Evolutionary conservation across 225 moss, liverwort and hornwort genomes (phyloP).

Genomic region (Physcomitrellopsis africana): DNA sequence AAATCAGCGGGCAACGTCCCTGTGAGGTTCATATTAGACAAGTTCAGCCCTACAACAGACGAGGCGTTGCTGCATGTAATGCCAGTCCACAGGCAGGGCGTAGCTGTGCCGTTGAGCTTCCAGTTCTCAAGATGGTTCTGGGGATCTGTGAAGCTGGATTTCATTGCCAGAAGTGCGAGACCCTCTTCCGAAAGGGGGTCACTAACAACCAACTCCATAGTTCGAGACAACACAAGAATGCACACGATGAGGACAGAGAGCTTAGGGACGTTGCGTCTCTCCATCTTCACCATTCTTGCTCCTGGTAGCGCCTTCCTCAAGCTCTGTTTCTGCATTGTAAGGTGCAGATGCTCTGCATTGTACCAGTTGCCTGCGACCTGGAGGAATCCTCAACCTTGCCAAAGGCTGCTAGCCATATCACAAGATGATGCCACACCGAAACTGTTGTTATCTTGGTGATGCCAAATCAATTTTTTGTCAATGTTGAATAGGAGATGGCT

Average conservation of each 20-base stretch:
- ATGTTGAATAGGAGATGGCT: neutral
- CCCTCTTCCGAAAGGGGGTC: conserved; percentile 49
- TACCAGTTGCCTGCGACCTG: too few relatives aligned
- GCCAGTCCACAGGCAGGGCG: conserved; percentile 60
- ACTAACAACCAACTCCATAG: conserved; percentile 4
- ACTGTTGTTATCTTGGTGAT: neutral
- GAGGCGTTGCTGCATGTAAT: conserved; percentile 54
- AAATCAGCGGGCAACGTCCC: conserved; percentile 52
- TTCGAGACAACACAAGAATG: neutral
- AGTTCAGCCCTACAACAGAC: conserved; percentile 40
- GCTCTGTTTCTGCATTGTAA: too few relatives aligned
- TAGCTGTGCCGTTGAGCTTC: conserved; percentile 53
- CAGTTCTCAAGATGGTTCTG: conserved; percentile 39
- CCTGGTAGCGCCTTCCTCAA: neutral
- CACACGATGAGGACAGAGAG: neutral
- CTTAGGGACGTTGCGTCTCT: neutral
- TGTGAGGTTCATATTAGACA: conserved; percentile 53
- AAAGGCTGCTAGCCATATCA: neutral
- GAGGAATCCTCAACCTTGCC: conserved; percentile 6
- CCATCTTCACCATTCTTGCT: conserved; percentile 15
- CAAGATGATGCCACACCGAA: too few relatives aligned
- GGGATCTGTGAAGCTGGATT: conserved; percentile 38
- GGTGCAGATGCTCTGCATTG: too few relatives aligned
- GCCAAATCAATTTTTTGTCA: neutral
- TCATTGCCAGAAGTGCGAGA: conserved; percentile 50